Conservation (phyloP, 306 rosid genomes). For the Citrullus mucosospermus region DNA sequence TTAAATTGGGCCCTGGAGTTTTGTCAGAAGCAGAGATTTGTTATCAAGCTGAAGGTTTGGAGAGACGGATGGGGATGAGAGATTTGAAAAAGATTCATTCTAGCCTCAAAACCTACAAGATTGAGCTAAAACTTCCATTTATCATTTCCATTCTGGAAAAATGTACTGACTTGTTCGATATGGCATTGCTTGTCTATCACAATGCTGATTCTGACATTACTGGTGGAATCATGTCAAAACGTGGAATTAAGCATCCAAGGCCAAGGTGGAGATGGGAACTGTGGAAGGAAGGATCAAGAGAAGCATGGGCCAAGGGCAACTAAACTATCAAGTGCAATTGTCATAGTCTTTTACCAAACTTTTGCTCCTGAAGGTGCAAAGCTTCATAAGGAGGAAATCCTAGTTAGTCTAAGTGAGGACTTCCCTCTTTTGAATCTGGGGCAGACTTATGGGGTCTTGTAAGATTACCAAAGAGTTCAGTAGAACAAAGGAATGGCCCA, state of each 20-base stretch:
- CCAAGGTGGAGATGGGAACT: slow-evolving; percentile 56
- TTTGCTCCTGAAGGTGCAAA: neutral
- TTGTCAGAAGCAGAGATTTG: slow-evolving; percentile 33
- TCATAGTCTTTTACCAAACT: neutral
- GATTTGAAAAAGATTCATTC: slow-evolving; percentile 32
- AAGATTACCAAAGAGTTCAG: neutral
- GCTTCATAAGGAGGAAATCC: neutral
- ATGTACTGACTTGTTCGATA: slow-evolving; percentile 18
- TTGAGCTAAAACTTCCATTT: slow-evolving; percentile 25
- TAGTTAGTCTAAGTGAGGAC: neutral
- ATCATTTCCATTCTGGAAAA: slow-evolving; percentile 27
- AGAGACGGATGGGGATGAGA: slow-evolving; percentile 29
- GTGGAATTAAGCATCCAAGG: slow-evolving; percentile 23
- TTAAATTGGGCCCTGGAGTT: slow-evolving; percentile 39
- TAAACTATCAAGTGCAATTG: neutral
- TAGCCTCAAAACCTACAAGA: slow-evolving; percentile 13
- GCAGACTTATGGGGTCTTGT: neutral
- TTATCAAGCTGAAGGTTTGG: slow-evolving; percentile 19
- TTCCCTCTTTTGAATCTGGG: neutral
- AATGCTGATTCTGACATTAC: slow-evolving; percentile 24
- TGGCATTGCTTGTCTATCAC: slow-evolving; percentile 28
- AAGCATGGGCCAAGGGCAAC: slow-evolving; percentile 21
- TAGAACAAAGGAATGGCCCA: neutral
- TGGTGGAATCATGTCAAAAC: slow-evolving; percentile 21
- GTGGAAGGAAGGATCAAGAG: slow-evolving; percentile 43